phyloP scores from a whole-genome alignment of 2,329 filamentous ascomycete genomes.

The Phialocephala sp. region DNA sequence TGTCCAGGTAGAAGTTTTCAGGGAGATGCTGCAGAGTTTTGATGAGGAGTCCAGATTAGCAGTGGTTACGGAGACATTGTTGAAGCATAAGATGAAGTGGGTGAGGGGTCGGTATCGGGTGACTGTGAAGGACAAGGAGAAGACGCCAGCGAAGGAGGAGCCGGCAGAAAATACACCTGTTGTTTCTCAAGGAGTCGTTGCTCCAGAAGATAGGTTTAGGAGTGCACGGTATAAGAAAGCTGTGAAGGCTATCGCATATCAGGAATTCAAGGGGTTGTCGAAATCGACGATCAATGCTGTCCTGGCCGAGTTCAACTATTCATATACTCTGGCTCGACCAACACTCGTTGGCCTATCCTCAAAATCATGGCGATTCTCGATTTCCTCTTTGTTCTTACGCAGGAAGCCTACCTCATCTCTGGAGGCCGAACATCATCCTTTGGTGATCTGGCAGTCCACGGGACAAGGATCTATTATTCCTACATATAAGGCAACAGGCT shows the following conservation, averaged over 20 bases:
- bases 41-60: slow-evolving; percentile 78
- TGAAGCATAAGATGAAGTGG: slow-evolving; percentile 74
- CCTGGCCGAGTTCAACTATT: slow-evolving; percentile 80
- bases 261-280: slow-evolving; percentile 78
- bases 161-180: not conserved
- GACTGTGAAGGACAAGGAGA: slow-evolving; percentile 45
- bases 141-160: slow-evolving; percentile 20
- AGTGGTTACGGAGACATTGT: slow-evolving; percentile 76
- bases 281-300: slow-evolving; percentile 78
- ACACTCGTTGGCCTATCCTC: slow-evolving; percentile 72
- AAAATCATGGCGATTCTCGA: slow-evolving; percentile 78
- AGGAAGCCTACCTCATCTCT: slow-evolving; percentile 60
- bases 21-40: slow-evolving; percentile 78
- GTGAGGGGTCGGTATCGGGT: slow-evolving; percentile 71
- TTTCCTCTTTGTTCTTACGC: slow-evolving; percentile 73
- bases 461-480: slow-evolving; percentile 63
- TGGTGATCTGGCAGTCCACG: slow-evolving; percentile 65
- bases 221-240: slow-evolving; percentile 71
- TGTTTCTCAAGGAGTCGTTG: slow-evolving; percentile 47
- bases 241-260: slow-evolving; percentile 69
- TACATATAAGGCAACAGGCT: slow-evolving; percentile 69
- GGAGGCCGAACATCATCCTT: slow-evolving; percentile 64
- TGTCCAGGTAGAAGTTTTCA: slow-evolving; percentile 81
- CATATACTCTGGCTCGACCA: slow-evolving; percentile 73
- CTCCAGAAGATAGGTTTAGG: slow-evolving; percentile 70